Evolutionary conservation across 2,329 filamentous ascomycete species (phyloP), one percentile per base, ranked within the genome.

Genomic region (Hymenoscyphus salicellus): DNA sequence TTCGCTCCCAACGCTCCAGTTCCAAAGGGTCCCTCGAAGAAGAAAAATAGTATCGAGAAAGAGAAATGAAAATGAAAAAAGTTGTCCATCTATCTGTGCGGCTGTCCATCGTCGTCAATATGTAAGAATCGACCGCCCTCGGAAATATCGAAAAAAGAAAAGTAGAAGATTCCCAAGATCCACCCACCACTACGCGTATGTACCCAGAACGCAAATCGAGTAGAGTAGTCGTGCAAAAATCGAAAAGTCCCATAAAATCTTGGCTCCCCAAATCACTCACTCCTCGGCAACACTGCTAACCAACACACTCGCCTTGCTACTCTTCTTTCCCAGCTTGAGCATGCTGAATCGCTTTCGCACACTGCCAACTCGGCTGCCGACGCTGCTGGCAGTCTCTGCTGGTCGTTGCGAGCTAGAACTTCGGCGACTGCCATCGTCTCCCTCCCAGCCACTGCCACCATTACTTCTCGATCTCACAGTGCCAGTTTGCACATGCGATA

Each of bases 311-410:
- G 66, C 65, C 60, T 73, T 77, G 64, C 76, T 77, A 17, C 60
- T 69, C 68, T 78, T 78, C 68, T 75, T 77, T 23, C 74, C 74
- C 52, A 76, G 52, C 57, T 68, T 74, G 41, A 76, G 55, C 55
- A 73, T 65, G 56, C 72, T 75, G 8, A 76, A 65, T 49, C 74
- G 63, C 65, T 75, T 76, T 58, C 71, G 68, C 36, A 76, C 74
- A 63, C 71, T 73, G 11, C 71, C 73, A 6, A 72, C 81, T 38
- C 62, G 63, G 49, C 66, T 69, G n/a, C 67, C 70, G 5, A 70
- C 65, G 61, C 68, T 69, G 14, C 66, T 60, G 52, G 55, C 62
- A 58, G 70, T 71, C 33, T 65, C 65, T 14, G 14, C n/a, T 17
- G 69, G 66, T 20, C 69, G 52, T 4, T 66, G 58, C 14, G 58